phyloP scores from a whole-genome alignment of 306 rosid genomes.

The Macrotyloma uniflorum region DNA sequence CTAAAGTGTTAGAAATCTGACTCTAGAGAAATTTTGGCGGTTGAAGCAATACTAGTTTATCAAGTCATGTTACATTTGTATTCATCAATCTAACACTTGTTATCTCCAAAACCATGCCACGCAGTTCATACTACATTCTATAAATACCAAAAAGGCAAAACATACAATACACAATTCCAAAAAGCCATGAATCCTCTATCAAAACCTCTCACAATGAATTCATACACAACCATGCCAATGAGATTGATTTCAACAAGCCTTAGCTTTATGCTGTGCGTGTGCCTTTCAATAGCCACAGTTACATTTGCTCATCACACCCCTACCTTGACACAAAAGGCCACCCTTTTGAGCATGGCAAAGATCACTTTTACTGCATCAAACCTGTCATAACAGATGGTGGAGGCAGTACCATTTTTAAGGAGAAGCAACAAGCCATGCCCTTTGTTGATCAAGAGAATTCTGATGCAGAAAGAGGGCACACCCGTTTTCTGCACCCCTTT shows the following conservation, averaged over 20 bases:
- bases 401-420: slow-evolving; percentile 53
- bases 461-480: slow-evolving; percentile 35
- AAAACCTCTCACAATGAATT: too few species aligned
- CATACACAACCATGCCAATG: slow-evolving; percentile 24
- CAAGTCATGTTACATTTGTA: slow-evolving; percentile 16
- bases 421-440: slow-evolving; percentile 47
- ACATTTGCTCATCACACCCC: slow-evolving; percentile 42
- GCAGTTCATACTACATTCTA: background rate
- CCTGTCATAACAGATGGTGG: slow-evolving; percentile 75
- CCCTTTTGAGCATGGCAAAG: slow-evolving; percentile 45
- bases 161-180: background rate
- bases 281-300: slow-evolving; percentile 27
- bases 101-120: background rate
- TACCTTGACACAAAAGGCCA: too few species aligned
- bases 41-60: background rate
- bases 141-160: background rate
- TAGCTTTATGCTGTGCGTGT: background rate
- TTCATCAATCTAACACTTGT: background rate
- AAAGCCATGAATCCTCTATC: background rate
- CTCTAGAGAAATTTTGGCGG: background rate
- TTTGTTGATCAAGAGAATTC: slow-evolving; percentile 54
- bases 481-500: slow-evolving; percentile 52
- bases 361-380: slow-evolving; percentile 54
- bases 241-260: slow-evolving; percentile 24
- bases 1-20: background rate